Base-by-base conservation (phyloP, 192 early-diverging fungal genomes). In the Ambispora gerdemannii region DNA sequence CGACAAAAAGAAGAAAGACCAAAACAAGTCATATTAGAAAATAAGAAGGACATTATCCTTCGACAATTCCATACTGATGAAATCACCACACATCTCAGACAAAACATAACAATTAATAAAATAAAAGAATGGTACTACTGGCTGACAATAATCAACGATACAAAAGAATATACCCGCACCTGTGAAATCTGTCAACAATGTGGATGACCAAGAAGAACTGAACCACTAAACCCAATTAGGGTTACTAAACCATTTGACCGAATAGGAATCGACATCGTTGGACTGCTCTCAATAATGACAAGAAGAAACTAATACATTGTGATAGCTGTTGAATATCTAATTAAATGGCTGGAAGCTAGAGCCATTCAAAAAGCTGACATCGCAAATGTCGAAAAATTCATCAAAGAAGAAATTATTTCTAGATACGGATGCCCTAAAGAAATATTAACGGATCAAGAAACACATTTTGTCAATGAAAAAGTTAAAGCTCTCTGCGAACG, bases 381-480 rank as follows among this genome's bases (percentile, higher is more conserved):
- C 3, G 63, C 55, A 20, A 31, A 59, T 1, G 59, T 72, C 32
- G 70, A 60, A 0, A 61, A 49, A 0, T 78, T 78, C 32, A 56
- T 78, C 0, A 72, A 75, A 36, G 71, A 78, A 52, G 67, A 78
- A 66, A 49, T 75, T 22, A 50, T 73, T 3, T 60, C 70, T 20
- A 34, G 64, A 19, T 72, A 71, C 64, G 72, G 76, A n/a, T 73
- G 68, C 7, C 72, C 76, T 0, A 38, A 53, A 15, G 56, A 66
- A 28, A 71, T 77, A 1, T 20, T 77, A 0, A 66, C 67, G 0
- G 71, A 78, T 47, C 7, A 67, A 36, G 71, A 71, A 24, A 24
- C 70, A 0, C 67, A 74, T 19, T 78, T 78, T 25, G 59, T 67
- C 15, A 62, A 62, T 4, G 0, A 24, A 10, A 0, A 38, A 38